Base-by-base conservation (phyloP, 495 filamentous ascomycete genomes). In the Podospora australis region DNA sequence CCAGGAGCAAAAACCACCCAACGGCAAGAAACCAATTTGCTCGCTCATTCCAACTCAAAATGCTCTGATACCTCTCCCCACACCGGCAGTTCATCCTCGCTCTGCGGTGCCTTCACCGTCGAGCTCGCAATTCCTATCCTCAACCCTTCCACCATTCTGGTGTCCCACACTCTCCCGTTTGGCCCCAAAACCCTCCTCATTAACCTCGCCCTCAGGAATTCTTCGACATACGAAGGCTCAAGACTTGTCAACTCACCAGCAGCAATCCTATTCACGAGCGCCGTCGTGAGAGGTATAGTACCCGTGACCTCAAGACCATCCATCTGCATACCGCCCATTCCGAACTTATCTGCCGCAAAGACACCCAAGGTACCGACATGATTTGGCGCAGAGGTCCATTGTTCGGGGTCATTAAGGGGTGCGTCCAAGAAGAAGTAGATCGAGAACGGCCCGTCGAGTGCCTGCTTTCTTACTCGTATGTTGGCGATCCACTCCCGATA, bases 401-500 rank as follows among this genome's bases (percentile, higher is more conserved):
- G 46, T 6, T 45, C 46, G 0, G 69, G 53, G 39, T 78, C 63
- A 3, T 44, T 23, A n/a, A 66, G 63, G 4, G 68, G 57, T 2
- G 64, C 56, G 9, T 81, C 80, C 13, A 85, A 52, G 65, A 84
- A 87, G 43, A 87, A 56, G 53, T 77, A 75, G 42, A 87, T 64
- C 26, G 70, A 74, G 58, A 78, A 80, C 1, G 75, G 71, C 16
- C 71, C 71, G 24, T 68, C 54, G 23, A 84, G 60, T n/a, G 73
- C 77, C 42, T 73, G 75, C 53, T 78, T 81, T 22, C 67, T 60
- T 11, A 79, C 80, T 8, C 62, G 58, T 49, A 87, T 70, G 56
- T 79, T 82, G 48, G 73, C 72, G n/a, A 76, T 69, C 74, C 82
- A 87, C 56, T 86, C 74, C 21, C 65, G 67, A 51, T 77, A 72